Base-by-base conservation (phyloP, 148 eudicot genomes). In the Dianthus caryophyllus region DNA sequence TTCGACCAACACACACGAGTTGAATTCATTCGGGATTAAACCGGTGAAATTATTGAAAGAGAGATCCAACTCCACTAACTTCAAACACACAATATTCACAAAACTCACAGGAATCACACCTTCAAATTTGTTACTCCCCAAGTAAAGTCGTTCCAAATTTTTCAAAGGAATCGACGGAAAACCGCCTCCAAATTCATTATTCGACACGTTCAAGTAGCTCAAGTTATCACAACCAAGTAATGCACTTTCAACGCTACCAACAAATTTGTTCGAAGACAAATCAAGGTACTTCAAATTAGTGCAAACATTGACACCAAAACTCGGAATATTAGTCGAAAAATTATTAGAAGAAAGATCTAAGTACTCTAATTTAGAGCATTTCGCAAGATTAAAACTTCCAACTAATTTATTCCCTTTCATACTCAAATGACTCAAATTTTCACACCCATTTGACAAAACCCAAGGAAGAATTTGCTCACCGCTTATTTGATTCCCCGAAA, bases 271-370 rank as follows among this genome's bases (percentile, higher is more conserved):
- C 1, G 89, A 76, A 2, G 93, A 87, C 64, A 92, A 77, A 73
- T 92, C 93, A 55, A 92, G 77, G 70, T 89, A 77, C 26, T 67
- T 31, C 64, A 92, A 66, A 39, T 41, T 67, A 8, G 82, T 70
- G 51, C 87, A 87, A 16, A 43, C 14, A 18, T 31, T 59, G n/a
- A n/a, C n/a, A 0, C 75, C 76, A 18, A 89, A 76, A 0, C 15
- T 14, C 9, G 96, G 96, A 6, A 87, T 57, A 16, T 43, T 51
- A 39, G 66, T 25, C 22, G 88, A 80, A 76, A 91, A 74, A 61
- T 91, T 88, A 68, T 91, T 91, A 1, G 55, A 53, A 2, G 96
- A 91, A 56, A 88, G 76, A 75, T 88, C 97, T 24, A 91, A 78
- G 41, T 65, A 33, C 71, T 68, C 66, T 77, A 91, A 81, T 11